These are phyloP conservation scores for Rhizoctonia solani DNA, from an alignment of 1,284 basidiomycete species.

Conservation along the genomic window DNA sequence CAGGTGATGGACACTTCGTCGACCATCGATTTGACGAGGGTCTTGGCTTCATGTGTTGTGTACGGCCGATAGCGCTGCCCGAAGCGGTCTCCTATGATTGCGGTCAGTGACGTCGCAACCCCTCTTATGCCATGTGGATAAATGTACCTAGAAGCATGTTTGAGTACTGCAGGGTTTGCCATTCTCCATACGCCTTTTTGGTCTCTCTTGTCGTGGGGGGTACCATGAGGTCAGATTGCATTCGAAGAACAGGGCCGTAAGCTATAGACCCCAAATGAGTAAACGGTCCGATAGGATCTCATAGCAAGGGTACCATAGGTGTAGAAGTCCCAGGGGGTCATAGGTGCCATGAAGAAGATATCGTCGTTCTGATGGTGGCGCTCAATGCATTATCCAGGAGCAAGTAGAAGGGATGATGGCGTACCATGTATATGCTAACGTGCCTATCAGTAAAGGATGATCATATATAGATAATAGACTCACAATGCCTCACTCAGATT, in stretches of 20 bases:
- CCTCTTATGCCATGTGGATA: conserved; percentile 1
- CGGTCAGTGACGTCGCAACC: conserved; percentile 22
- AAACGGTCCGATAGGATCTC: neutral
- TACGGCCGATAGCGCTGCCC: conserved; percentile 30
- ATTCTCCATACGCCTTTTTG: conserved; percentile 19
- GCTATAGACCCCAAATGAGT: conserved; percentile 21
- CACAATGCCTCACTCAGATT: conserved; percentile 37
- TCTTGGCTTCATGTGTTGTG: conserved; percentile 29
- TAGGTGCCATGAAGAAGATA: conserved; percentile 34
- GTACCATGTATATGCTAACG: conserved; percentile 36
- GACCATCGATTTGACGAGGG: conserved; percentile 31
- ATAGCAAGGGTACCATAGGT: conserved; percentile 29
- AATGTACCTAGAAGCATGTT: conserved; percentile 21
- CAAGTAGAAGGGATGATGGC: neutral
- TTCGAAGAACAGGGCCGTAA: conserved; percentile 36
- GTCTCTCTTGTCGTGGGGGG: conserved; percentile 29
- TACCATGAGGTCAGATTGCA: conserved; percentile 39
- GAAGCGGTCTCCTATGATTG: conserved; percentile 17
- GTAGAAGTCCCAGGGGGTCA: conserved; percentile 37
- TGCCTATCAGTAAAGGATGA: neutral
- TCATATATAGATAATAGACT: conserved; percentile 6
- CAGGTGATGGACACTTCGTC: conserved; percentile 31
- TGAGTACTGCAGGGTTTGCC: conserved; percentile 22
- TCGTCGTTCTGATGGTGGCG: conserved; percentile 36
- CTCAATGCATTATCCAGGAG: neutral